phyloP scores from a whole-genome alignment of 179 eudicot genomes.

The Silene noctiflora region DNA sequence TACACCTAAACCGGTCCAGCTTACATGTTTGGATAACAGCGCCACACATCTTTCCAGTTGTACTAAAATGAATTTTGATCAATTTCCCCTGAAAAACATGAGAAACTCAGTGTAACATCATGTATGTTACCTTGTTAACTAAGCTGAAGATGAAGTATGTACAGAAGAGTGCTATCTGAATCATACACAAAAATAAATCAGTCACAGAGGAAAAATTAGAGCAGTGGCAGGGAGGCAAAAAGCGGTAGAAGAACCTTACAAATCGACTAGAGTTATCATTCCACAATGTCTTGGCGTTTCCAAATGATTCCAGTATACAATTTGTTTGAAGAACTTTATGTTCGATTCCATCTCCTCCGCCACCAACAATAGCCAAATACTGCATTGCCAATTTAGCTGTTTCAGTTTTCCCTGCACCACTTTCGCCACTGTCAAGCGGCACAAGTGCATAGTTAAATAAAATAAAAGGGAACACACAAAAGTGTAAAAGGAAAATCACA shows the following conservation, averaged over 20 bases:
- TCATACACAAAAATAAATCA: not conserved
- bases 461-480: slow-evolving; percentile 10
- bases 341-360: slow-evolving; percentile 62
- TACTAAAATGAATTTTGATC: slow-evolving; percentile 70
- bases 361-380: slow-evolving; percentile 79
- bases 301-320: slow-evolving; percentile 82
- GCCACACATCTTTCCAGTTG: slow-evolving; percentile 63
- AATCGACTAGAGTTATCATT: slow-evolving; percentile 89
- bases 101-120: not conserved
- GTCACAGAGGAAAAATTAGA: not conserved
- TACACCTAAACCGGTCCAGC: slow-evolving; percentile 15
- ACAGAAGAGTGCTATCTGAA: slow-evolving; percentile 22
- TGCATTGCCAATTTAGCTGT: slow-evolving; percentile 88
- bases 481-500: slow-evolving; percentile 27
- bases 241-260: slow-evolving; percentile 36
- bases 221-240: not conserved
- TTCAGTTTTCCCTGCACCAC: slow-evolving; percentile 99
- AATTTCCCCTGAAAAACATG: slow-evolving; percentile 72
- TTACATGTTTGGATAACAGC: slow-evolving; percentile 81
- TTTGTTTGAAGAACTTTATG: slow-evolving; percentile 65
- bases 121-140: not conserved
- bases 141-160: not conserved
- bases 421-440: slow-evolving; percentile 70
- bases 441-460: not conserved
- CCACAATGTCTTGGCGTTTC: slow-evolving; percentile 86